Conservation (phyloP, 768 basidiomycete genomes). For the Podaxis rugospora region DNA sequence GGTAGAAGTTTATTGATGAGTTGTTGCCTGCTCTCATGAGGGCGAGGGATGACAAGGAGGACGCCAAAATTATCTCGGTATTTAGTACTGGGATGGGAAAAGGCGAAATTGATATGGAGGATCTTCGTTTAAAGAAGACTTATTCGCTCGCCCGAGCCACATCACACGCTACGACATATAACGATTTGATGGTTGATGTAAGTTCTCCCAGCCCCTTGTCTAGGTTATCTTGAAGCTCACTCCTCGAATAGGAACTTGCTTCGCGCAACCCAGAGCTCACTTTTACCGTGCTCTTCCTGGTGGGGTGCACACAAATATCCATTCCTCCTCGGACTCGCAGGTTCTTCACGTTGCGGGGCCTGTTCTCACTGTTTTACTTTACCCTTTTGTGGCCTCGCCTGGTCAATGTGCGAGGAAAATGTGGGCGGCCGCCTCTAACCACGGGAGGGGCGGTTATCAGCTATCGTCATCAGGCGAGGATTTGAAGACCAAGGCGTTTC, state of each 20-base stretch:
- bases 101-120: conserved; percentile 33
- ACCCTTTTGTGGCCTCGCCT: conserved; percentile 20
- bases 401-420: conserved; percentile 32
- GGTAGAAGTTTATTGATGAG: conserved; percentile 44
- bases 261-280: conserved; percentile 29
- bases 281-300: conserved; percentile 38
- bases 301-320: conserved; percentile 29
- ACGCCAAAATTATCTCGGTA: conserved; percentile 44
- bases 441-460: conserved; percentile 24
- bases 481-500: conserved; percentile 26
- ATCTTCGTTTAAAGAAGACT: conserved; percentile 42
- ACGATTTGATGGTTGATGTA: conserved; percentile 46
- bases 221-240: neutral
- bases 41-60: conserved; percentile 40
- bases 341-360: conserved; percentile 18
- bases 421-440: conserved; percentile 27
- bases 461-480: conserved; percentile 27
- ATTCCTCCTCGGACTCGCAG: conserved; percentile 22
- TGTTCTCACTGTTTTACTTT: conserved; percentile 17
- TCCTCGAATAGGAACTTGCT: conserved; percentile 27
- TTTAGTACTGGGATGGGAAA: conserved; percentile 28
- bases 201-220: neutral
- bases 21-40: conserved; percentile 37
- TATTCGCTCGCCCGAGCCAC: conserved; percentile 30
- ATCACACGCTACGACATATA: conserved; percentile 33